Evolutionary conservation across 495 filamentous ascomycete genomes (phyloP).

Genomic region (Xylaria grammica): DNA sequence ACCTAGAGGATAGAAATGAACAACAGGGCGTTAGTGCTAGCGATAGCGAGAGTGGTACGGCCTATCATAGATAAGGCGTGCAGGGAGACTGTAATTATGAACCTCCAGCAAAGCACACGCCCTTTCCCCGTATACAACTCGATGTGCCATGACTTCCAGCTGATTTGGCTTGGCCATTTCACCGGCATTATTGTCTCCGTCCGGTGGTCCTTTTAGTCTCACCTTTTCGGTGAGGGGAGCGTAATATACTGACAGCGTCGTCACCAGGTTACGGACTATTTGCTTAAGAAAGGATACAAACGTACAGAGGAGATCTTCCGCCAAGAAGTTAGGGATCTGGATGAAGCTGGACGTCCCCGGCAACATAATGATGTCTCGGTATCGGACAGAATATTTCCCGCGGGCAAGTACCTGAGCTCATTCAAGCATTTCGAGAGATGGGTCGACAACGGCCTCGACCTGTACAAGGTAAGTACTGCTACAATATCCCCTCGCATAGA

Average conservation of each 20-base stretch:
- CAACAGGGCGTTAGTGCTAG: too few species aligned
- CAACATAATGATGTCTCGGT: constrained; percentile 25
- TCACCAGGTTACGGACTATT: constrained; percentile 87
- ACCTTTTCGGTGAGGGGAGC: neutral
- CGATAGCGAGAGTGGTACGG: too few species aligned
- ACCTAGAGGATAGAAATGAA: too few species aligned
- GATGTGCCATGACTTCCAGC: too few species aligned
- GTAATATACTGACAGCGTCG: neutral
- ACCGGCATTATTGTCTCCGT: neutral
- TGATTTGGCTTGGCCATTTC: too few species aligned
- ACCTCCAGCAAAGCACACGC: too few species aligned
- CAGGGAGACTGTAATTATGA: too few species aligned
- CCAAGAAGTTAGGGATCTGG: constrained; percentile 72
- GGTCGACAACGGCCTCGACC: constrained; percentile 87
- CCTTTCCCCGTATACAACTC: too few species aligned
- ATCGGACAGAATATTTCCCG: constrained; percentile 31
- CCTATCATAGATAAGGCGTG: too few species aligned
- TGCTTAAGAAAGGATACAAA: constrained; percentile 93
- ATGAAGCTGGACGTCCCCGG: constrained; percentile 35
- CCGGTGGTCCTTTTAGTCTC: neutral
- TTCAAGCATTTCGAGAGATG: constrained; percentile 76
- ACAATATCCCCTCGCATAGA: neutral
- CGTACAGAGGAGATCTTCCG: constrained; percentile 92
- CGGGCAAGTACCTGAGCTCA: constrained; percentile 70
- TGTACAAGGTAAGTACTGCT: constrained; percentile 77